Evolutionary conservation across 352 stramenopile species (phyloP).

Genomic region (Thalassiosira mediterranea): DNA sequence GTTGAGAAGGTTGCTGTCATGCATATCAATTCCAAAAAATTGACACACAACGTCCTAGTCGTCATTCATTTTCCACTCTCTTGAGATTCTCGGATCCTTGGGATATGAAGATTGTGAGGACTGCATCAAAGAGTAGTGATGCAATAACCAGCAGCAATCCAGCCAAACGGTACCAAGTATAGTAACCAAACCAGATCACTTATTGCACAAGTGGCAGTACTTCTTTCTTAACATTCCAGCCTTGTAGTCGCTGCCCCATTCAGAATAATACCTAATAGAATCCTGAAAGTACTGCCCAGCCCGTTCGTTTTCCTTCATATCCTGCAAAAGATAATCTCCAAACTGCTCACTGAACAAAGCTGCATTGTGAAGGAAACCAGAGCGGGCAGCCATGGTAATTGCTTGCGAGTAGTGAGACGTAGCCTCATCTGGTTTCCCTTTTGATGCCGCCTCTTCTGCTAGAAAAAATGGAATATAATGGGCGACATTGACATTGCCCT

Average conservation of each 20-base stretch:
- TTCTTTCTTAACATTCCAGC: not conserved
- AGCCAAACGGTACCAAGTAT: no score
- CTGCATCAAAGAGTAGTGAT: no score
- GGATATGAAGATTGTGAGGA: no score
- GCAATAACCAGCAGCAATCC: no score
- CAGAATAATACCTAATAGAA: slow-evolving; percentile 24
- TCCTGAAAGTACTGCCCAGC: slow-evolving; percentile 18
- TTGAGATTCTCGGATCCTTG: no score
- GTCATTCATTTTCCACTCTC: no score
- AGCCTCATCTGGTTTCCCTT: slow-evolving; percentile 12
- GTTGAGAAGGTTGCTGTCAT: no score
- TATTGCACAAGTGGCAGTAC: not conserved
- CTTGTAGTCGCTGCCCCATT: slow-evolving; percentile 23
- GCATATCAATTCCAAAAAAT: no score
- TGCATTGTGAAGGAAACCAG: slow-evolving; percentile 26
- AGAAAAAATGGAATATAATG: slow-evolving; percentile 26
- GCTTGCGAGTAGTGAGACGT: slow-evolving; percentile 1
- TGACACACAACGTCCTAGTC: no score
- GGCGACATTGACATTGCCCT: no score
- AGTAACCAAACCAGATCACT: not conserved
- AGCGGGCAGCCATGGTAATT: slow-evolving; percentile 13
- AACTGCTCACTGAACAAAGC: slow-evolving; percentile 30
- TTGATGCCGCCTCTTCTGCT: slow-evolving; percentile 13
- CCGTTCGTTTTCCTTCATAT: slow-evolving; percentile 17
- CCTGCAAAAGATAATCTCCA: slow-evolving; percentile 21